Base-by-base conservation (phyloP, 768 basidiomycete species). In the Rhodotorula diobovata region DNA sequence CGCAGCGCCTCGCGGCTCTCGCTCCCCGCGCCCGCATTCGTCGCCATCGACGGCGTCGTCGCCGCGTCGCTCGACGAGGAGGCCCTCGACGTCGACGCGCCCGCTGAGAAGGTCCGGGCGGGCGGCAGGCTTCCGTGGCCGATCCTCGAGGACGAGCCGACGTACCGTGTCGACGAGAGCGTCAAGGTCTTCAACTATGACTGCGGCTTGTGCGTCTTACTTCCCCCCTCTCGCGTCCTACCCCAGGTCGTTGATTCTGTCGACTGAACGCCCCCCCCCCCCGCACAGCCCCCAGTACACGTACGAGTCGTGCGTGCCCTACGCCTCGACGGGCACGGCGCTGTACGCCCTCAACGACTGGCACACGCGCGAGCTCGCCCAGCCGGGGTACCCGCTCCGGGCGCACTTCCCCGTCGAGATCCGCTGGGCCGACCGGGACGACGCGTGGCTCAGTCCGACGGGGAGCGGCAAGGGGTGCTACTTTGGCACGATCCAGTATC, bases 401-500 rank as follows among this genome's bases (percentile, higher is more conserved):
- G 89, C 90, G 4, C 93, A 98, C 79, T 96, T 93, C 79, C 90
- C 91, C 2, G 84, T 99, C 76, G 96, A 98, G 82, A 86, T 99
- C 63, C 86, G 96, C 18, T 93, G 91, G 80, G 89, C 91, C 55
- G 87, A 87, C 23, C 83, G 84, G 34, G 96, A 98, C 80, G 91
- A 96, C 78, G 90, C 96, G 63, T 97, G 91, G 91, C 84, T 99
- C 43, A 92, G 90, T 79, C 96, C 96, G 4, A 89, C 89, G 77
- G 87, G 86, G 78, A 88, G 88, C 63, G 85, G 87, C 67, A 83
- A 82, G 79, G 93, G 90, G 15, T 90, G 88, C 76, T 99, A 93
- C 90, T 91, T 99, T 70, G 96, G 96, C n/a, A 87, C 98, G 63
- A 86, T 96, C n/a, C 91, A 94, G 78, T 99, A 88, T 83, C 92